Conservation (phyloP, 2,329 filamentous ascomycete genomes). For the Allantophomopsis cytisporea region DNA sequence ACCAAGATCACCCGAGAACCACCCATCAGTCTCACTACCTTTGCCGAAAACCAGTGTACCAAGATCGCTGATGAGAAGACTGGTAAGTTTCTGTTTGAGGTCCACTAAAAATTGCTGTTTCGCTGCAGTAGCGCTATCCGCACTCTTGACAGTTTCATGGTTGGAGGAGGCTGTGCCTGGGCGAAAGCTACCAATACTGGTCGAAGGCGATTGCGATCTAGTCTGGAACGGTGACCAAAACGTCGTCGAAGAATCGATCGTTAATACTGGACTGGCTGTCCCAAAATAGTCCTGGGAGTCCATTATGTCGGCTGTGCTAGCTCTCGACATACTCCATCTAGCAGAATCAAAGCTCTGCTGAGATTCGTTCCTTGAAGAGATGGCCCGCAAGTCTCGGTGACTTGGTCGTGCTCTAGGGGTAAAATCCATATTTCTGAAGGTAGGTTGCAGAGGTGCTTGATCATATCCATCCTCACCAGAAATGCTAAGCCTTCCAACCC, state of each 20-base stretch:
- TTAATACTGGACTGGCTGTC: conserved; percentile 50
- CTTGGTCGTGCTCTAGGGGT: conserved; percentile 31
- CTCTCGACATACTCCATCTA: conserved; percentile 44
- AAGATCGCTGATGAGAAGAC: conserved; percentile 77
- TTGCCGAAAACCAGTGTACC: conserved; percentile 70
- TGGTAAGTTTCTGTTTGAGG: conserved; percentile 67
- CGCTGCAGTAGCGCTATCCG: conserved; percentile 43
- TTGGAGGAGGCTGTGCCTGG: conserved; percentile 55
- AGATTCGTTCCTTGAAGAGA: conserved; percentile 48
- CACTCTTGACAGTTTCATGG: conserved; percentile 48
- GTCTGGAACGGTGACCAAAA: conserved; percentile 84
- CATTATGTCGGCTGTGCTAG: conserved; percentile 48
- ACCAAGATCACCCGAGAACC: conserved; percentile 53
- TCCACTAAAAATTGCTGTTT: conserved; percentile 69
- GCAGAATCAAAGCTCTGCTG: conserved; percentile 59
- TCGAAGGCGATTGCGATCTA: conserved; percentile 45
- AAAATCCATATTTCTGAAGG: conserved; percentile 23
- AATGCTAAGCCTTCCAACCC: conserved; percentile 30
- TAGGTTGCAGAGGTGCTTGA: conserved; percentile 13
- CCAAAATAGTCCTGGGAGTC: conserved; percentile 63
- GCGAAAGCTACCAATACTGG: conserved; percentile 45
- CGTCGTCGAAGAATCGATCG: conserved; percentile 63
- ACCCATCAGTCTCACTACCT: conserved; percentile 80
- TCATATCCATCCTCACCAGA: conserved; percentile 26
- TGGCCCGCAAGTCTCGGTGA: conserved; percentile 40